phyloP scores from a whole-genome alignment of 1,139 yeast genomes.

The Hyphopichia khmerensis region DNA sequence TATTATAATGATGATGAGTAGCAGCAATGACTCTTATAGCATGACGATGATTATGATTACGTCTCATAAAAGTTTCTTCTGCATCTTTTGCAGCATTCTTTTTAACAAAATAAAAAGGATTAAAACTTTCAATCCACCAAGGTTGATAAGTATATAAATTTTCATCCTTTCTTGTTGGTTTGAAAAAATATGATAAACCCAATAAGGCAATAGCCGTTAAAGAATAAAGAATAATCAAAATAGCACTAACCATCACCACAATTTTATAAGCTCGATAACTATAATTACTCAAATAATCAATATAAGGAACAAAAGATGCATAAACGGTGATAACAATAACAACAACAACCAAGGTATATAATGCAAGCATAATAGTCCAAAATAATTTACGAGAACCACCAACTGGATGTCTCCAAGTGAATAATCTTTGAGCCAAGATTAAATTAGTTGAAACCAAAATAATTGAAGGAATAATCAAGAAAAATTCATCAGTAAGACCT shows the following conservation, averaged over 20 bases:
- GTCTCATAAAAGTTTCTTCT: slow-evolving; percentile 48
- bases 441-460: slow-evolving; percentile 58
- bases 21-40: slow-evolving; percentile 52
- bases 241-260: slow-evolving; percentile 58
- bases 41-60: slow-evolving; percentile 50
- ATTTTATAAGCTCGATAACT: slow-evolving; percentile 52
- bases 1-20: slow-evolving; percentile 41
- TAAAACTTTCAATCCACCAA: slow-evolving; percentile 72
- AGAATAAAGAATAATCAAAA: slow-evolving; percentile 58
- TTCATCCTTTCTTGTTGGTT: slow-evolving; percentile 57
- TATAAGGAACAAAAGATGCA: slow-evolving; percentile 65
- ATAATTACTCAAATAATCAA: slow-evolving; percentile 49
- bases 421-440: slow-evolving; percentile 71
- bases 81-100: slow-evolving; percentile 49
- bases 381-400: slow-evolving; percentile 60
- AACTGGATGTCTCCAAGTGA: slow-evolving; percentile 82
- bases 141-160: slow-evolving; percentile 66
- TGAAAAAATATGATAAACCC: slow-evolving; percentile 50
- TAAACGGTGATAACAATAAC: slow-evolving; percentile 65
- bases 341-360: slow-evolving; percentile 58
- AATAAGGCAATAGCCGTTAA: slow-evolving; percentile 53
- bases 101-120: slow-evolving; percentile 53
- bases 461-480: slow-evolving; percentile 57
- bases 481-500: slow-evolving; percentile 63
- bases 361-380: slow-evolving; percentile 52